Conservation (phyloP, 495 filamentous ascomycete species). For the Cryomyces antarcticus region DNA sequence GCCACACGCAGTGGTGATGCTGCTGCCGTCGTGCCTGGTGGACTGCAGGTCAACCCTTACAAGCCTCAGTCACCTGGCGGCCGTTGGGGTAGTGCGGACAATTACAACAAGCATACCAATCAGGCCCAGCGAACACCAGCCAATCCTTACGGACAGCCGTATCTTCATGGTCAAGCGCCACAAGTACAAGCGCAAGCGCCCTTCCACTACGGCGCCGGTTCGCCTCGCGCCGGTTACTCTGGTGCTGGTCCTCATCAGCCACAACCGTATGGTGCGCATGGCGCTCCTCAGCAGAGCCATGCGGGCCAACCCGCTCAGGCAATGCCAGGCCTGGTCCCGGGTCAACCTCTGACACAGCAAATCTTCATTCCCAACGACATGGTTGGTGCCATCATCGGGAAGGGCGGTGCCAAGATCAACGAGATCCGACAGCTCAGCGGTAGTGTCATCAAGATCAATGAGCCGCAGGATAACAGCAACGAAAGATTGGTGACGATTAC, state of each 20-base stretch:
- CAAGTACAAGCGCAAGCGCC: conserved; percentile 43
- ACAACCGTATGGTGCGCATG: conserved; percentile 36
- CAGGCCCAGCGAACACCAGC: conserved; percentile 40
- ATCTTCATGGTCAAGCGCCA: conserved; percentile 45
- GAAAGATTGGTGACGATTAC: conserved; percentile 94
- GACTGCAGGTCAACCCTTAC: conserved; percentile 95
- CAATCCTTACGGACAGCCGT: conserved; percentile 27
- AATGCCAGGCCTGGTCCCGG: conserved; percentile 55
- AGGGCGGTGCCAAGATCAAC: conserved; percentile 97
- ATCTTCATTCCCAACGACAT: conserved; percentile 99
- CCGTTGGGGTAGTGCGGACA: conserved; percentile 79
- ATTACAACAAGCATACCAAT: conserved; percentile 44
- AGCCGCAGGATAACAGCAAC: conserved; percentile 96
- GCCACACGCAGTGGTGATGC: conserved; percentile 87
- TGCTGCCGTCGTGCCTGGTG: conserved; percentile 78
- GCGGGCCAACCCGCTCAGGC: conserved; percentile 41
- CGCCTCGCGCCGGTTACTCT: conserved; percentile 43
- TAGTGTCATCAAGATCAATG: conserved; percentile 99
- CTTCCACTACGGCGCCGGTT: conserved; percentile 53
- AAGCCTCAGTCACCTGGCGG: conserved; percentile 80
- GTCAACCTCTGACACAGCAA: conserved; percentile 84
- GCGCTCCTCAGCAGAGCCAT: conserved; percentile 27
- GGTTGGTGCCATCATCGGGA: conserved; percentile 97
- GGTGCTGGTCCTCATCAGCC: conserved; percentile 67
- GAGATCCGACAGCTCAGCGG: conserved; percentile 92